A percentile compares a stretch with the other conserved stretches of the same genome.
These are phyloP conservation scores for Phytophthora pini DNA, from an alignment of 352 stramenopile species.

Conservation along the genomic window DNA sequence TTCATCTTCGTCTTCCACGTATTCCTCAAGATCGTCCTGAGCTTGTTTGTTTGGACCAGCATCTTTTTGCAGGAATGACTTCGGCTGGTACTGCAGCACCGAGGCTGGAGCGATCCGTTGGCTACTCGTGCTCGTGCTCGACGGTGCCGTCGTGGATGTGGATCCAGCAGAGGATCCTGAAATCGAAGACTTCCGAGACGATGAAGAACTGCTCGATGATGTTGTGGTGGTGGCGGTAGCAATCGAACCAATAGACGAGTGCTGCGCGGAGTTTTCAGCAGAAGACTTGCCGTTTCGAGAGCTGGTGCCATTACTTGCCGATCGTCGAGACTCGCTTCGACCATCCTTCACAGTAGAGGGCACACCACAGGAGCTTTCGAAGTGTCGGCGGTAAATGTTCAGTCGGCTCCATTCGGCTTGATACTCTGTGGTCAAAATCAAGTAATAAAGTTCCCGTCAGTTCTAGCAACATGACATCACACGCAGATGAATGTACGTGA, in stretches of 20 bases:
- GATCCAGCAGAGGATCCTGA: constrained; percentile 11
- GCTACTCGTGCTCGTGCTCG: constrained; percentile 16
- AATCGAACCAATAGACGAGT: constrained; percentile 31
- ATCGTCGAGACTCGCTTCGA: constrained; percentile 25
- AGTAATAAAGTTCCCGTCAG: constrained; percentile 4
- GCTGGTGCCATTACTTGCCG: constrained; percentile 17
- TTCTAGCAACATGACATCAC: neutral
- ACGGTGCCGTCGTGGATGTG: constrained; percentile 23
- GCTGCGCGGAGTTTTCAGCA: constrained; percentile 20
- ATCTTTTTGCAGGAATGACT: constrained; percentile 73
- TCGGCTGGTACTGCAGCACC: constrained; percentile 78
- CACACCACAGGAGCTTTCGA: constrained; percentile 78
- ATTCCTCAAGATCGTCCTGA: constrained; percentile 70
- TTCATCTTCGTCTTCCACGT: constrained; percentile 73
- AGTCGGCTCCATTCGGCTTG: constrained; percentile 75
- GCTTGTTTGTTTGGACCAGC: constrained; percentile 25
- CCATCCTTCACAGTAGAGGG: constrained; percentile 56
- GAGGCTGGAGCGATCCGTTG: constrained; percentile 35
- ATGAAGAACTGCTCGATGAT: constrained; percentile 18
- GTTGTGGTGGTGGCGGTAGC: constrained; percentile 22
- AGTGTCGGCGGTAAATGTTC: constrained; percentile 81
- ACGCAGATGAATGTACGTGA: constrained; percentile 40
- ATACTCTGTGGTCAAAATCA: constrained; percentile 47
- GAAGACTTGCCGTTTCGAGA: constrained; percentile 18
- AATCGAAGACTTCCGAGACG: constrained; percentile 22